Percentiles rank a stretch among this genome's conserved stretches.
Conservation (phyloP, 495 filamentous ascomycete genomes). For the Paragyromitra xinjiangensis region DNA sequence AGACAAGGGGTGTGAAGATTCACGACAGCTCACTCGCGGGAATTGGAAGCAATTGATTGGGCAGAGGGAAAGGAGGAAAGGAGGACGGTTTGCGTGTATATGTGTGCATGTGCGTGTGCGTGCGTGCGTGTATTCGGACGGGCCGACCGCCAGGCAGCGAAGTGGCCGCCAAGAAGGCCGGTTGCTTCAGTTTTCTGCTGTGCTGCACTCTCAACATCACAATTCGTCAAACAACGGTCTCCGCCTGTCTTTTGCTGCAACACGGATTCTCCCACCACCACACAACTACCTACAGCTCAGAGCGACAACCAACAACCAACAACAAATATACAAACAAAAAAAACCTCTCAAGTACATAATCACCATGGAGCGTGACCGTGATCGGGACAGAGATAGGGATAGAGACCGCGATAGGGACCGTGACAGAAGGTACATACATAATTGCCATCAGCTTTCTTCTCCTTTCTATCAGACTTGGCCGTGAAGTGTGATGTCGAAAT, state of each 20-base stretch:
- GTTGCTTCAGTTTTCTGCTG: conserved; percentile 2
- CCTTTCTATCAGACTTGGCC: conserved; percentile 26
- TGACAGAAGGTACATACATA: conserved; percentile 54
- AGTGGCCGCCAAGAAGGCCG: neutral
- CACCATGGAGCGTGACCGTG: conserved; percentile 52
- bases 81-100: neutral
- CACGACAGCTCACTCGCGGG: neutral
- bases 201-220: neutral
- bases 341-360: neutral
- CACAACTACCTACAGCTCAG: neutral
- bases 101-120: neutral
- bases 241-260: conserved; percentile 4
- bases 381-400: conserved; percentile 54
- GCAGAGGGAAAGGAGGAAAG: neutral
- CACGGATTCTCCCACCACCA: conserved; percentile 5
- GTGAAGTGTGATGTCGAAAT: conserved; percentile 32
- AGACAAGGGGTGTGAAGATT: neutral
- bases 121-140: neutral
- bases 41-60: conserved; percentile 6
- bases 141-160: too few species aligned
- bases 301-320: neutral
- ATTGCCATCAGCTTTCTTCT: conserved; percentile 30
- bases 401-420: conserved; percentile 55
- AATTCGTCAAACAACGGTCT: neutral
- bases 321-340: conserved; percentile 4